phyloP scores from a whole-genome alignment of 805 yeast genomes.

The Candida xyloterini region DNA sequence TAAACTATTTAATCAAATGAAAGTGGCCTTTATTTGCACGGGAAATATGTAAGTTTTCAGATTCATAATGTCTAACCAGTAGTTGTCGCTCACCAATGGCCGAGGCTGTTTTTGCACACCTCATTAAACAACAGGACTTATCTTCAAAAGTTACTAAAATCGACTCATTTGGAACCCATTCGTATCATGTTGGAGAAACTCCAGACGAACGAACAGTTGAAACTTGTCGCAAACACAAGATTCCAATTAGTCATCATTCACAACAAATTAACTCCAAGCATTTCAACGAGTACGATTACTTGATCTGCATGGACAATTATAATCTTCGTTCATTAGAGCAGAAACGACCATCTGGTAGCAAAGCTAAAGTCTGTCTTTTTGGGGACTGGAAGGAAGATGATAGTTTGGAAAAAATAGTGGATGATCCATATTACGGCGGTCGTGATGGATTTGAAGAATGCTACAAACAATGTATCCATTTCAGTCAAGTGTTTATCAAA shows the following conservation, averaged over 20 bases:
- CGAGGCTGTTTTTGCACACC: conserved; percentile 79
- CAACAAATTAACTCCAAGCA: conserved; percentile 58
- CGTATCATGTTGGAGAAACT: conserved; percentile 75
- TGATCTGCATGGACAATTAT: conserved; percentile 69
- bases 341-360: conserved; percentile 49
- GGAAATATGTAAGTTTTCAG: conserved; percentile 72
- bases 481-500: conserved; percentile 66
- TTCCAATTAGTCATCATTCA: conserved; percentile 71
- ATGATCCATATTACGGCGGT: conserved; percentile 94
- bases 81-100: conserved; percentile 98
- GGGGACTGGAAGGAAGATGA: conserved; percentile 73
- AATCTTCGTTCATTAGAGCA: conserved; percentile 50
- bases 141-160: conserved; percentile 46
- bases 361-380: conserved; percentile 57
- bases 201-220: conserved; percentile 76
- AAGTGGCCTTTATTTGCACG: conserved; percentile 83
- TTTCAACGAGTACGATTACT: conserved; percentile 59
- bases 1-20: conserved; percentile 8
- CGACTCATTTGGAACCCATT: conserved; percentile 89
- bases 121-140: conserved; percentile 51
- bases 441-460: conserved; percentile 75
- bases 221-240: conserved; percentile 67
- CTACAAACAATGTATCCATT: conserved; percentile 70
- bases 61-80: conserved; percentile 4
- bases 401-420: conserved; percentile 55